Percentiles rank a stretch among this genome's conserved stretches.
phyloP scores from a whole-genome alignment of 768 basidiomycete genomes.

The Collybia mongolica region DNA sequence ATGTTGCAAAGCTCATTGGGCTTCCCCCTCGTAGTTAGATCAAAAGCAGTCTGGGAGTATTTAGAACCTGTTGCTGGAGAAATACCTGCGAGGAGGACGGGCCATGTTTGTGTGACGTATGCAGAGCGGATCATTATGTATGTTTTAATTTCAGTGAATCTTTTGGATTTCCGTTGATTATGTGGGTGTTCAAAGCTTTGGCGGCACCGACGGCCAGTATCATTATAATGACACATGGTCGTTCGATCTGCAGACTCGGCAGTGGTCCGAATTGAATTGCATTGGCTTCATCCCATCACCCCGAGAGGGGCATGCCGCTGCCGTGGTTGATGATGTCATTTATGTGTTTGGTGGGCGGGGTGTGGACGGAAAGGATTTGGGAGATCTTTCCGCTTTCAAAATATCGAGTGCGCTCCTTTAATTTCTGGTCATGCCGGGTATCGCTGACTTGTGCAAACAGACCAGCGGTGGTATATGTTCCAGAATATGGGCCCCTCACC shows the following conservation, averaged over 20 bases:
- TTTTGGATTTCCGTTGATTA: slow-evolving; percentile 8
- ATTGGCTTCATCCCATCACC: slow-evolving; percentile 97
- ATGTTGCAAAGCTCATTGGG: slow-evolving; percentile 5
- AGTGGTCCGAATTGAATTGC: slow-evolving; percentile 91
- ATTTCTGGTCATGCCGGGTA: slow-evolving; percentile 6
- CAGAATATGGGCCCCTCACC: slow-evolving; percentile 99
- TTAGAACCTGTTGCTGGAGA: slow-evolving; percentile 62
- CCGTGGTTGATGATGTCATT: slow-evolving; percentile 95
- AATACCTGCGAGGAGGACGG: slow-evolving; percentile 81
- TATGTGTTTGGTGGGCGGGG: slow-evolving; percentile 98
- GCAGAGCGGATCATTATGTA: slow-evolving; percentile 85
- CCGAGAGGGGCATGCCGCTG: slow-evolving; percentile 94
- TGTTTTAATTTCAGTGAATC: slow-evolving; percentile 26
- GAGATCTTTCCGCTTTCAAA: slow-evolving; percentile 95
- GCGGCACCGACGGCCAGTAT: slow-evolving; percentile 97
- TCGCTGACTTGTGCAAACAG: slow-evolving; percentile 35
- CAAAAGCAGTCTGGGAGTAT: slow-evolving; percentile 82
- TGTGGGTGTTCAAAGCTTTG: slow-evolving; percentile 58
- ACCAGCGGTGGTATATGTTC: slow-evolving; percentile 99
- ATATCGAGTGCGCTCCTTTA: slow-evolving; percentile 72
- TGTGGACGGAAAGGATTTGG: slow-evolving; percentile 94
- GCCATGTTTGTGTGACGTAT: slow-evolving; percentile 84
- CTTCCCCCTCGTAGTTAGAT: slow-evolving; percentile 65
- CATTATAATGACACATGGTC: slow-evolving; percentile 99
- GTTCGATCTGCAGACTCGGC: slow-evolving; percentile 76